Base-by-base conservation (phyloP, 2,329 filamentous ascomycete species). In the Fusarium avenaceum region DNA sequence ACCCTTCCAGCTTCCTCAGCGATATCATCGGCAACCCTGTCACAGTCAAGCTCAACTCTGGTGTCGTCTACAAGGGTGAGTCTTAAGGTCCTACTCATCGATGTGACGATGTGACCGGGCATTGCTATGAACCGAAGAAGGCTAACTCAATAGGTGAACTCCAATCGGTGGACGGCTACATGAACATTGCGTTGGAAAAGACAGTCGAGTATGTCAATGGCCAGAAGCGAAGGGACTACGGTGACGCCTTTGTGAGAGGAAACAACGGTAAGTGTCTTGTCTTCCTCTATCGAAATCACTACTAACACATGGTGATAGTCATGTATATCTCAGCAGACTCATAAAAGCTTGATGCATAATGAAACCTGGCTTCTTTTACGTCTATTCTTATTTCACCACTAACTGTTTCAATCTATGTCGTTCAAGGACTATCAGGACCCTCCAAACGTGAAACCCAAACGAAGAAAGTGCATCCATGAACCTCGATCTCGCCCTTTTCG, bases 131-230 rank as follows among this genome's bases (percentile, higher is more conserved):
- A 10, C 22, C 17, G 9, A 11, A 35, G 19, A 6, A 28, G 14
- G 13, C 66, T 75, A 13, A 73, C 40, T 30, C 2, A 8, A 7
- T 7, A 97, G 95, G 96, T 72, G 94, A 97, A 78, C 87, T 98
- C 38, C 94, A 98, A 79, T 97, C 94, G 1, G 95, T 99, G 49
- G 96, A 99, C 80, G 96, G 96, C 52, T 99, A 98, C 82, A 99
- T 99, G 96, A 99, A 99, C 82, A 97, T 99, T 78, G 95, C 96
- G 14, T 87, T 99, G 30, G 96, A 99, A 80, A 96, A 97, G 82
- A 97, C 94, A 20, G 90, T 93, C 70, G 96, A 99, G 81, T 94
- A 90, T 73, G 91, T 97, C 72, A 91, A 97, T 76, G 95, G 94
- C 42, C 87, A 89, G 69, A 89, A 95, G 80, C 87, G 92, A 74